Evolutionary conservation across 345 rosid genomes (phyloP), one percentile per base, ranked within the genome.

Genomic region (Dipteronia sinensis): DNA sequence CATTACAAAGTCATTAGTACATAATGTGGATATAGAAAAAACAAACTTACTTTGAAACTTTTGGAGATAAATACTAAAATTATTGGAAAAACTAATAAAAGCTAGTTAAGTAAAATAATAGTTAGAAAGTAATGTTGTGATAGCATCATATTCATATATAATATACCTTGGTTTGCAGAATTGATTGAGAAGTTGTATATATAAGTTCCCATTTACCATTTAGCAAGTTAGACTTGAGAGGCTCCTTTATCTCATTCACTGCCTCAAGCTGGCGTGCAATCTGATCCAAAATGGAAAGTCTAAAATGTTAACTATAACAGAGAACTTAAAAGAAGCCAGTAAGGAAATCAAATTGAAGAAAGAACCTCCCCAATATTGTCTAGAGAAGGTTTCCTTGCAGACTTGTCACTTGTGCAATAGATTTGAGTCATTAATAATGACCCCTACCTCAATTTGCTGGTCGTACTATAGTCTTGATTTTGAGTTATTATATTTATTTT

Each of bases 131-230:
- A 38, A 53, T 20, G 11, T 67, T 22, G 15, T 29, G 7, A 34
- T 20, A 20, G 27, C 27, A 27, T 27, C 27, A 27, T 4, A 2
- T 42, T 27, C 27, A 27, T 4, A 2, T 42, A 42, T 9, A 42
- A 34, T 13, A 46, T 2, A 81, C 84, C 87, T 84, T 67, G 23
- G 84, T 79, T 66, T 84, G 77, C 29, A 84, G 80, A 65, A 84
- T 27, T 11, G 85, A 84, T 51, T 81, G 71, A 51, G 85, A 81
- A 29, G 87, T 84, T 59, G 87, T 84, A 66, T 81, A 84, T n/a
- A 84, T 2, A 58, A 84, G 87, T 67, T 84, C 85, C 82, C 87
- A 85, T 78, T 85, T 85, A 47, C 87, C 87, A 75, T 77, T 76
- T 61, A 83, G 66, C 25, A 58, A 20, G 62, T 75, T 56, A 3